These are phyloP conservation scores for Thelephora aurantiotincta DNA, from an alignment of 768 basidiomycete species.

Conservation along the genomic window DNA sequence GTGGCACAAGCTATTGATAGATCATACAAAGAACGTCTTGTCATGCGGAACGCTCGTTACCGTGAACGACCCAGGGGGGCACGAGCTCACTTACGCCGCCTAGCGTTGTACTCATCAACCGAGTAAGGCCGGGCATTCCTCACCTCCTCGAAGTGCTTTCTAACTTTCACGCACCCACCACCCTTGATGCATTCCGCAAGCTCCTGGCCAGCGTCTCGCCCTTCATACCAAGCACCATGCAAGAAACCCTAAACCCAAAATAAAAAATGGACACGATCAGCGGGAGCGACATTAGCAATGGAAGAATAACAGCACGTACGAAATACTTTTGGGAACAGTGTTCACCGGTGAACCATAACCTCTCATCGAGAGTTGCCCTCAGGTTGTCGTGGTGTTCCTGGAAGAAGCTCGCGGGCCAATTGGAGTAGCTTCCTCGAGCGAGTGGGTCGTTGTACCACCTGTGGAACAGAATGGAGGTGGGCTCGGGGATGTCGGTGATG, in stretches of 20 bases:
- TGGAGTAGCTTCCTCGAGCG: slow-evolving; percentile 47
- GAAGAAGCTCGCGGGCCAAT: slow-evolving; percentile 47
- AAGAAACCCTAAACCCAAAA: slow-evolving; percentile 13
- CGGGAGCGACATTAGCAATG: background rate
- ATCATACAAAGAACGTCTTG: too few relatives aligned
- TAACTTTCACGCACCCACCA: slow-evolving; percentile 9
- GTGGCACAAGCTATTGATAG: too few relatives aligned
- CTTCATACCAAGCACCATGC: slow-evolving; percentile 21
- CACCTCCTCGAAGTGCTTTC: slow-evolving; percentile 6
- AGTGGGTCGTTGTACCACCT: slow-evolving; percentile 36
- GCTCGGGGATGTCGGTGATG: slow-evolving; percentile 30
- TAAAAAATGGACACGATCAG: background rate
- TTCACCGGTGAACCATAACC: slow-evolving; percentile 52
- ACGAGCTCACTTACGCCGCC: too few relatives aligned
- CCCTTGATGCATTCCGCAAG: slow-evolving; percentile 16
- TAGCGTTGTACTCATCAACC: background rate
- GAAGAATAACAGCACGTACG: slow-evolving; percentile 7
- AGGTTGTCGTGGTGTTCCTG: slow-evolving; percentile 40
- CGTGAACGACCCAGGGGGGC: too few relatives aligned
- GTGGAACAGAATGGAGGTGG: slow-evolving; percentile 36
- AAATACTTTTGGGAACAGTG: slow-evolving; percentile 43
- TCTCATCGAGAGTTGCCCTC: slow-evolving; percentile 32
- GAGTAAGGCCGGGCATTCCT: slow-evolving; percentile 11
- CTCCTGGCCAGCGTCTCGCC: slow-evolving; percentile 13
- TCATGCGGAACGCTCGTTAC: too few relatives aligned